A percentile compares a stretch with the other conserved stretches of the same genome.
These are phyloP conservation scores for Flaveria trinervia DNA, from an alignment of 129 eudicot genomes.

Conservation along the genomic window DNA sequence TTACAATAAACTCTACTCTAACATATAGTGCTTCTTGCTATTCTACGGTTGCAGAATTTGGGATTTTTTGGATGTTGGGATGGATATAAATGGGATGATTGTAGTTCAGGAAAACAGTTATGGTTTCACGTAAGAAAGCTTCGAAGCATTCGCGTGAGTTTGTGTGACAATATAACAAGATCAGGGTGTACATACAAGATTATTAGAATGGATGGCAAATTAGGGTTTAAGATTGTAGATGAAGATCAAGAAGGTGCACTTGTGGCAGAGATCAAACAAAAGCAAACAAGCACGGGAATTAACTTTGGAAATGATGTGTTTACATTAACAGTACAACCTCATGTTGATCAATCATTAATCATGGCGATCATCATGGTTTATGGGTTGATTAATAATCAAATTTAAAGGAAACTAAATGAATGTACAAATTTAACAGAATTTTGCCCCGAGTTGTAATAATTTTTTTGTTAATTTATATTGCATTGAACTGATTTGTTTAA, in stretches of 20 bases:
- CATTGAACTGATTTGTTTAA: background rate
- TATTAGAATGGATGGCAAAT: constrained; percentile 31
- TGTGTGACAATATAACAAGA: constrained; percentile 35
- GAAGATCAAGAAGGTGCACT: constrained; percentile 38
- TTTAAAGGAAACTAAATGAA: constrained; percentile 32
- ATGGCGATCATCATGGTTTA: constrained; percentile 60
- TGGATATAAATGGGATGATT: constrained; percentile 52
- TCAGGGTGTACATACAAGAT: constrained; percentile 41
- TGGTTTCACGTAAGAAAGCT: constrained; percentile 51
- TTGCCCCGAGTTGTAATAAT: background rate
- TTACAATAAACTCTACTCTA: no score
- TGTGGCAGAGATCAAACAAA: constrained; percentile 64
- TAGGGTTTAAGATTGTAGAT: constrained; percentile 49
- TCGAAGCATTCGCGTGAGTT: constrained; percentile 28
- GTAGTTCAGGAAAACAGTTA: constrained; percentile 33
- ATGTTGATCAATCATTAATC: constrained; percentile 47
- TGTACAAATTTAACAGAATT: constrained; percentile 14
- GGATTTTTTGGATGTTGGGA: constrained; percentile 46
- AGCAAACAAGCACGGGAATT: constrained; percentile 54
- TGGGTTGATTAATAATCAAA: constrained; percentile 46
- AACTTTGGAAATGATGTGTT: constrained; percentile 67
- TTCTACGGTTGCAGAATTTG: constrained; percentile 45
- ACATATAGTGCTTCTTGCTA: background rate
- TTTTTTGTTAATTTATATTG: background rate
- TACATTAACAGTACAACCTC: constrained; percentile 56